Evolutionary conservation across 805 yeast genomes (phyloP), one percentile per base, ranked within the genome.

Genomic region (Sungouiozyma intestinalis): DNA sequence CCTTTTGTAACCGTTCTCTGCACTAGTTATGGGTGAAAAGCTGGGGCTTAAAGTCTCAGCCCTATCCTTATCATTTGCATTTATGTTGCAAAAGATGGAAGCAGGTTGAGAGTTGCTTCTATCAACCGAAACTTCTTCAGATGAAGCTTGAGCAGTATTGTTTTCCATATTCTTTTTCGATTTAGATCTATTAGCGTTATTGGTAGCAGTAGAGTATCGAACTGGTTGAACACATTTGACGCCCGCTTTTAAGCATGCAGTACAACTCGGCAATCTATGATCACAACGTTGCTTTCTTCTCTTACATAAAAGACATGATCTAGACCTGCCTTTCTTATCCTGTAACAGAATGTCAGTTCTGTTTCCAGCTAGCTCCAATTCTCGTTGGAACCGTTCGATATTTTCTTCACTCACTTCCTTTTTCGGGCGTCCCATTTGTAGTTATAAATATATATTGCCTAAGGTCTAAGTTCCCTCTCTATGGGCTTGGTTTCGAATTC

Each of bases 231-330:
- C 65, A 55, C 85, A 79, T 45, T 69, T 63, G 5, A 71, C 76
- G 27, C 75, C 77, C 1, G 84, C 79, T 51, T 77, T 77, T 41
- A 78, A 61, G 60, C 85, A 79, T 35, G 78, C 76, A 3, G 83
- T 74, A 51, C 85, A 79, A 39, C 76, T 67, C 5, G 85, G 85
- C 11, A 72, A 57, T 38, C 79, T 65, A 43, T 77, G 83, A 49
- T 79, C 84, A 61, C 85, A 79, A 52, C 75, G 74, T 51, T 76
- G 80, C 50, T 76, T 76, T 39, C 80, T 58, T 54, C 72, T 71
- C 48, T 76, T 77, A 45, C 81, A 76, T 17, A 76, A 52, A 33
- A 69, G 58, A 50, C 81, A 76, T 2, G 79, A 72, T 4, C 78
- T 71, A 9, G 79, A 74, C 40, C 81, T 66, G 4, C 77, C 76